phyloP scores from a whole-genome alignment of 805 yeast genomes.

The Nakazawaea ernobii region DNA sequence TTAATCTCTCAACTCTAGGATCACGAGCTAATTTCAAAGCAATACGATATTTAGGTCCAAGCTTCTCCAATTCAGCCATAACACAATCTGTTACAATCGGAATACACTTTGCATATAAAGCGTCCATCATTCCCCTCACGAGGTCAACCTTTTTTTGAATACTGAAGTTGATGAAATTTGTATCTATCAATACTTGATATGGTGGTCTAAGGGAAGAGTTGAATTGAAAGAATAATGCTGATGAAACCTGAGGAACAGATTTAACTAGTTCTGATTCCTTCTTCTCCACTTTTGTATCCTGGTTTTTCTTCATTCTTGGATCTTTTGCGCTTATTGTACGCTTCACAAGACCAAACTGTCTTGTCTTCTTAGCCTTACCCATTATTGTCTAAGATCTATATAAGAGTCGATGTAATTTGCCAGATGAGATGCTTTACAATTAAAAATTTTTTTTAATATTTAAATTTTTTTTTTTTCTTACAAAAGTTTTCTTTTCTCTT shows the following conservation, averaged over 20 bases:
- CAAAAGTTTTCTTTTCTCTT: background rate
- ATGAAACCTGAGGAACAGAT: conserved; percentile 87
- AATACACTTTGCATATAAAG: conserved; percentile 88
- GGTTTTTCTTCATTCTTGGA: conserved; percentile 46
- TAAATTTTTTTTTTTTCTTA: background rate
- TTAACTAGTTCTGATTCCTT: conserved; percentile 75
- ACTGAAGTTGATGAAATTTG: conserved; percentile 94
- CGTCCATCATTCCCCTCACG: conserved; percentile 96
- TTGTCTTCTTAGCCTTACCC: conserved; percentile 97
- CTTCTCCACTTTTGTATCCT: conserved; percentile 30
- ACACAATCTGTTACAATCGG: conserved; percentile 97
- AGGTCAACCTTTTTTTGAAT: conserved; percentile 93
- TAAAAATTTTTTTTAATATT: background rate
- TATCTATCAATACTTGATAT: conserved; percentile 91
- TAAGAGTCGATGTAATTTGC: background rate
- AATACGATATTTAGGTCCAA: conserved; percentile 91
- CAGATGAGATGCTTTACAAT: background rate
- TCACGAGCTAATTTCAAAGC: conserved; percentile 91
- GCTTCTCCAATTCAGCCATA: conserved; percentile 93
- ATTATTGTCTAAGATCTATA: conserved; percentile 29
- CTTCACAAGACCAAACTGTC: conserved; percentile 93
- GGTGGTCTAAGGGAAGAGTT: conserved; percentile 97
- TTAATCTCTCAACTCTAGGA: conserved; percentile 81
- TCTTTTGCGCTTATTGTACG: conserved; percentile 74
- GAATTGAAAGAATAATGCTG: conserved; percentile 91